Base-by-base conservation (phyloP, 2,329 filamentous ascomycete species). In the Aspergillus sergii region DNA sequence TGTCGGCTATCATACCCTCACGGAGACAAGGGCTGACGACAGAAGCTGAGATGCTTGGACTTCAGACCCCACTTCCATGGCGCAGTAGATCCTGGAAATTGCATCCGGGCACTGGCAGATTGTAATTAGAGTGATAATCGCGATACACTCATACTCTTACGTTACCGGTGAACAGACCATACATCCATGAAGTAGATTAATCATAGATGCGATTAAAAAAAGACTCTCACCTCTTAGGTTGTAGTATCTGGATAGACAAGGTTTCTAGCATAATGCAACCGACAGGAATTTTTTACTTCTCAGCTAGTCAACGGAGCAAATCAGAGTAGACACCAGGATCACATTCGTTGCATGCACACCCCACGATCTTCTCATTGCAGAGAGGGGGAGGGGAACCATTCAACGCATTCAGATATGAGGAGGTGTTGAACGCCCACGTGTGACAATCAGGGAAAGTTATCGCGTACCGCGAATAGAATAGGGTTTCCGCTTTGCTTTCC, bases 361-460 rank as follows among this genome's bases (percentile, higher is more conserved):
- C 51, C 51, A 26, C 51, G 51, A 55, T 55, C 51, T 55, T 55
- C 32, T 55, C 21, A 23, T 12, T 54, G 19, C 50, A 54, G 21
- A 19, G 28, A 54, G 54, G 54, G 28, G n/a, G 34, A 36, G 28
- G 45, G 39, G 36, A 51, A 28, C 57, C n/a, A 59, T 10, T 41
- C 11, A 55, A 62, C 56, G 58, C 16, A 43, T 59, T 50, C 55
- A 34, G 41, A 53, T 9, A 53, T 53, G 48, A 53, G 48, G 50
- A 39, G 28, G 36, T 54, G 48, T 45, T 51, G 39, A 59, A 61
- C 41, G 34, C 64, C 64, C 66, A 68, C 64, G 64, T 66, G 66
- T 63, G 32, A 59, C 45, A 28, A 59, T 61, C 56, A 60, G 23
- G 63, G 61, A 59, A 60, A 59, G 57, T 61, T 66, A 51, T 68